Base-by-base conservation (phyloP, 164 flowering plant genomes). In the Kingdonia uniflora region DNA sequence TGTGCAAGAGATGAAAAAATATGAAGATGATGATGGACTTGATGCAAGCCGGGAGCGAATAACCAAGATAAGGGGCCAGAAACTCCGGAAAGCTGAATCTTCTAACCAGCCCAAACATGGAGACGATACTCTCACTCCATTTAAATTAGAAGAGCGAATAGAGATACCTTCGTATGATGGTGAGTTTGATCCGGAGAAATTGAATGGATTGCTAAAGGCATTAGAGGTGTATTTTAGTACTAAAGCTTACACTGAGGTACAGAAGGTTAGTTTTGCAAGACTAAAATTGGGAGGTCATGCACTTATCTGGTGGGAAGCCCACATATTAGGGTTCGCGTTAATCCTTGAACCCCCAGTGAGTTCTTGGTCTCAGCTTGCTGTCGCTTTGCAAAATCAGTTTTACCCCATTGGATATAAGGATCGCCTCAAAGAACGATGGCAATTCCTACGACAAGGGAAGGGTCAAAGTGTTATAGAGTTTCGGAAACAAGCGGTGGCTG, bases 251-350 rank as follows among this genome's bases (percentile, higher is more conserved):
- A 49, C 23, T 4, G 17, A 58, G 24, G 2, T 38, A 2, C 48
- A 58, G 38, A 37, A 58, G 14, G 35, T 19, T 23, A 11, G 21
- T 22, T 39, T 58, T 58, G 61, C 61, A 1, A 40, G 54, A 49
- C n/a, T 49, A 25, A 23, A 7, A n/a, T 14, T 23, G 0, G 33
- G 33, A 12, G 35, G 51, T 6, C n/a, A 48, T 48, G 51, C 33
- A 20, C n/a, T 48, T 5, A 48, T 13, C 20, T 48, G 35, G 51
- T 48, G 16, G 33, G n/a, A 49, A 39, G 47, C 35, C 1, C 8
- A 54, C 35, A 54, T 45, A 5, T 21, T n/a, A 2, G 6, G 56
- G 8, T 22, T 52, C 15, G 19, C 46, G 8, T n/a, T 42, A 16
- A 22, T 38, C 6, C 0, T 11, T 2, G 47, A 54, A 11, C 35